Evolutionary conservation across 164 flowering plant genomes (phyloP).

Genomic region (Echeveria elegans): DNA sequence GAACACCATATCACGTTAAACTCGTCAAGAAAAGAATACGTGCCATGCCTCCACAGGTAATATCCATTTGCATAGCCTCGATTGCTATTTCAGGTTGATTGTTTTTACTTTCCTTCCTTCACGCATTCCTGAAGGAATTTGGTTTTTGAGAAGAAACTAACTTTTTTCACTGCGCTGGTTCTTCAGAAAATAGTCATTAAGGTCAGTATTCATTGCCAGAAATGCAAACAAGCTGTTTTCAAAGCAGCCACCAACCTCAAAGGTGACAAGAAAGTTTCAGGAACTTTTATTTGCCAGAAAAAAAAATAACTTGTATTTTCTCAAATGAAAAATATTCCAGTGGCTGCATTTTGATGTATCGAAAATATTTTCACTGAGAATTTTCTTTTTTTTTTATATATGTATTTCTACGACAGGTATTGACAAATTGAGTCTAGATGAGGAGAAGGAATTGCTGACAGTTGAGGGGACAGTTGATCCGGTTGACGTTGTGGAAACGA

Average conservation of each 20-base stretch:
- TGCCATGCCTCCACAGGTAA: slow-evolving; percentile 1
- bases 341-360: no score
- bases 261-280: slow-evolving; percentile 13
- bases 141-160: neutral
- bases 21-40: no score
- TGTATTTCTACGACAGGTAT: slow-evolving; percentile 19
- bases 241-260: slow-evolving; percentile 26
- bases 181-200: slow-evolving; percentile 25
- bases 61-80: neutral
- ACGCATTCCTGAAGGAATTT: neutral
- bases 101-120: neutral
- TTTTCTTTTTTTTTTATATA: no score
- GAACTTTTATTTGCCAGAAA: neutral
- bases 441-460: slow-evolving; percentile 21
- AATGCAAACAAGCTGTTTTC: slow-evolving; percentile 24
- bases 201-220: slow-evolving; percentile 24
- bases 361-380: no score
- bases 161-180: neutral
- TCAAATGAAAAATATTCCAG: no score
- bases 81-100: neutral
- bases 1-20: no score
- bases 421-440: slow-evolving; percentile 18
- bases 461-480: slow-evolving; percentile 37
- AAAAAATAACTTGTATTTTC: neutral
- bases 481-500: slow-evolving; percentile 9